Conservation (phyloP, 768 basidiomycete genomes). For the Mycena vulgaris region DNA sequence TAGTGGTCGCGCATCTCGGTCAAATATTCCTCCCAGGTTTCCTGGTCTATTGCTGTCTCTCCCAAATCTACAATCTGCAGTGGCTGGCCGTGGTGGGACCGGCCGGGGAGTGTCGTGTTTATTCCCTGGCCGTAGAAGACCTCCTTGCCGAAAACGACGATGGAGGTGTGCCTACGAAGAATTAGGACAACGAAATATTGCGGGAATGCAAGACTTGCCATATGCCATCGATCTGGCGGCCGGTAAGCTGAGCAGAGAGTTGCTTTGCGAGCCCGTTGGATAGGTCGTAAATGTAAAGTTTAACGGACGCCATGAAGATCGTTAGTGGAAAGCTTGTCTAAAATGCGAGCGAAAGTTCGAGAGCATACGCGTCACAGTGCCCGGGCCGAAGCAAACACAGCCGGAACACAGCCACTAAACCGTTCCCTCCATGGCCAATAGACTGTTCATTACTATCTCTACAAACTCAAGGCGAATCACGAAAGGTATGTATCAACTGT, state of each 20-base stretch:
- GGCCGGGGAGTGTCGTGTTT: constrained; percentile 76
- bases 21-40: constrained; percentile 90
- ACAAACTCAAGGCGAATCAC: not conserved
- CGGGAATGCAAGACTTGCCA: constrained; percentile 74
- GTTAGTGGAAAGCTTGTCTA: too few relatives aligned
- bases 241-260: constrained; percentile 86
- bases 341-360: too few relatives aligned
- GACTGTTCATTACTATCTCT: not conserved
- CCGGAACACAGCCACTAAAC: not conserved
- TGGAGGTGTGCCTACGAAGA: constrained; percentile 86
- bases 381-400: not conserved
- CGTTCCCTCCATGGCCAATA: too few relatives aligned
- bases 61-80: constrained; percentile 82
- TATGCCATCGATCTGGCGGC: constrained; percentile 93
- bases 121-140: constrained; percentile 95
- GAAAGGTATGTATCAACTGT: constrained; percentile 15
- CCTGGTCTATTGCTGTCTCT: constrained; percentile 84
- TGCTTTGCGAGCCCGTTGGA: constrained; percentile 88
- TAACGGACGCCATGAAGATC: constrained; percentile 56
- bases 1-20: constrained; percentile 82
- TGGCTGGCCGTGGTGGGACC: constrained; percentile 80
- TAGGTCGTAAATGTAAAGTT: constrained; percentile 93
- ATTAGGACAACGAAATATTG: constrained; percentile 2
- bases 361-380: constrained; percentile 2
- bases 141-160: constrained; percentile 90